These are phyloP conservation scores for Hypoxylon sp. DNA, from an alignment of 2,329 filamentous ascomycete genomes.

Conservation along the genomic window DNA sequence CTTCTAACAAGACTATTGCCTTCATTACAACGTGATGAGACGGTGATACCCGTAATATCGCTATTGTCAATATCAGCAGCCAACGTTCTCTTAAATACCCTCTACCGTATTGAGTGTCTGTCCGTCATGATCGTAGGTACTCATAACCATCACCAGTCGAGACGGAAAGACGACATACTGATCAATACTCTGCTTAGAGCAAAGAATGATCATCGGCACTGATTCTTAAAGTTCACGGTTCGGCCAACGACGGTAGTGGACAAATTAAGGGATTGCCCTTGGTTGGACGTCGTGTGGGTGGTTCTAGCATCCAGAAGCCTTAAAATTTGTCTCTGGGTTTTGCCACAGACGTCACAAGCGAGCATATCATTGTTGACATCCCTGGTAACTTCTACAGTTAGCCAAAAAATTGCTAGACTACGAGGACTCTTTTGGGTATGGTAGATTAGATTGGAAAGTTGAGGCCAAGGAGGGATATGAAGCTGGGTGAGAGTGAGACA, in stretches of 20 bases:
- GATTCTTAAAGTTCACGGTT: too few relatives aligned
- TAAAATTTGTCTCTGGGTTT: neutral
- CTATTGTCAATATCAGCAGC: neutral
- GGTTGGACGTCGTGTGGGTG: too few relatives aligned
- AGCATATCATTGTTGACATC: neutral
- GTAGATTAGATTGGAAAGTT: neutral
- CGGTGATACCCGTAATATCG: neutral
- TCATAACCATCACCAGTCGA: too few relatives aligned
- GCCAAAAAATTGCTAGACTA: conserved; percentile 12
- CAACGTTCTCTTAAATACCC: neutral
- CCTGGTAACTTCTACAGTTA: neutral
- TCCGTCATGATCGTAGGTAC: too few relatives aligned
- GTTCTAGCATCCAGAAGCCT: neutral
- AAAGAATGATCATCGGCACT: too few relatives aligned
- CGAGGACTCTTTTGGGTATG: neutral
- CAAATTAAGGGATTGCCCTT: too few relatives aligned
- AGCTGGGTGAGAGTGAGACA: neutral
- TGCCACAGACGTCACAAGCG: neutral
- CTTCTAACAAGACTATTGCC: neutral
- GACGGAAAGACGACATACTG: too few relatives aligned
- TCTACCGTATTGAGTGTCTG: too few relatives aligned
- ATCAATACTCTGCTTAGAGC: too few relatives aligned
- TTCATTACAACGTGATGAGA: neutral
- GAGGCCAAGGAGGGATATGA: too few relatives aligned
- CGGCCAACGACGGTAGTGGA: too few relatives aligned